phyloP scores from a whole-genome alignment of 345 rosid genomes.

The Lumnitzera racemosa region DNA sequence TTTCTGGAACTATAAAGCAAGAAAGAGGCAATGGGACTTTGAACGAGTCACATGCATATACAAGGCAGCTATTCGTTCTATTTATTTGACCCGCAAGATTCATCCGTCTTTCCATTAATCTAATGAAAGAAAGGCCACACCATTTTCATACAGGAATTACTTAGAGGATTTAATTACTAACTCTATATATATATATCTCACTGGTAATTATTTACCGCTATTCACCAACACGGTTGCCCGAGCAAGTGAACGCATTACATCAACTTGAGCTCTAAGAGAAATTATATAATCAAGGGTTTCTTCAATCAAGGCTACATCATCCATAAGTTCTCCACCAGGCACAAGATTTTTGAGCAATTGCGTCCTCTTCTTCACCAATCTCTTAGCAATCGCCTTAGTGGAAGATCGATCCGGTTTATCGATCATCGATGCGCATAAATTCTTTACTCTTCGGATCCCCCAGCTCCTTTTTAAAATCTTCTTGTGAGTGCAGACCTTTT shows the following conservation, averaged over 20 bases:
- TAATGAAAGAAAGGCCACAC: too few relatives aligned
- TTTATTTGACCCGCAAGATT: too few relatives aligned
- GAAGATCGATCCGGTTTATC: constrained; percentile 6
- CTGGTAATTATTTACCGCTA: not conserved
- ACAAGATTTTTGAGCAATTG: constrained; percentile 50
- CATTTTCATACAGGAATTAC: too few relatives aligned
- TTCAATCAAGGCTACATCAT: constrained; percentile 45
- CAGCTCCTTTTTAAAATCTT: constrained; percentile 50
- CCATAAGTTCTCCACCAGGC: constrained; percentile 72
- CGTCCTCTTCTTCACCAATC: constrained; percentile 47
- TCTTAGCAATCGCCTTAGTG: constrained; percentile 21
- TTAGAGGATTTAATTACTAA: too few relatives aligned
- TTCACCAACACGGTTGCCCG: constrained; percentile 8
- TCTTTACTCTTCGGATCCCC: constrained; percentile 10
- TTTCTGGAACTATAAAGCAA: too few relatives aligned
- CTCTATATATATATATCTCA: not conserved
- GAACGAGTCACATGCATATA: too few relatives aligned
- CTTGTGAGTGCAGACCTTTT: constrained; percentile 38
- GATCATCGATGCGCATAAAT: constrained; percentile 12
- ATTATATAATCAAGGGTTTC: constrained; percentile 84
- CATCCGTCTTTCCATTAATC: too few relatives aligned
- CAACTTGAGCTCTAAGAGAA: constrained; percentile 71
- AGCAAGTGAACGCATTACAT: constrained; percentile 57
- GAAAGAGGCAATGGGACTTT: too few relatives aligned
- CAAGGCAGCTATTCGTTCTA: too few relatives aligned